These are phyloP conservation scores for Lentinula detonsa DNA, from an alignment of 768 basidiomycete genomes.

Conservation along the genomic window DNA sequence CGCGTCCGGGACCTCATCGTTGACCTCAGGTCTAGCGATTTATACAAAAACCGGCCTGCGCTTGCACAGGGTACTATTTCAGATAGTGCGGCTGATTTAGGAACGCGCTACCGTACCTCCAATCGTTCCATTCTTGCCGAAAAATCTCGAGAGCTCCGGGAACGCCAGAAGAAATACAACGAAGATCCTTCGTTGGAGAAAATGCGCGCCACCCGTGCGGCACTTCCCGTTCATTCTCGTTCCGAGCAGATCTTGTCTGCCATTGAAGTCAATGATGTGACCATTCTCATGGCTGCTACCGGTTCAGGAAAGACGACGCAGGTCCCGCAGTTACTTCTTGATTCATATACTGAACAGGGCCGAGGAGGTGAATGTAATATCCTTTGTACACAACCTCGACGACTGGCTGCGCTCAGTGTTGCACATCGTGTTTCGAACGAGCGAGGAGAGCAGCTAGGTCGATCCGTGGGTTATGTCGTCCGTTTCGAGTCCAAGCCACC, in stretches of 20 bases:
- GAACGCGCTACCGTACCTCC: constrained; percentile 19
- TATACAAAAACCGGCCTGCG: constrained; percentile 63
- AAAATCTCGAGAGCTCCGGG: constrained; percentile 55
- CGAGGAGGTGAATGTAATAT: constrained; percentile 84
- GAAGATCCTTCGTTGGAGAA: constrained; percentile 49
- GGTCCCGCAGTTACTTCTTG: constrained; percentile 87
- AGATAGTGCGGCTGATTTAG: constrained; percentile 14
- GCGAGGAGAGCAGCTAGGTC: constrained; percentile 66
- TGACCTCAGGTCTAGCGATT: constrained; percentile 54
- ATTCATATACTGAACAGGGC: constrained; percentile 72
- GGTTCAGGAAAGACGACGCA: constrained; percentile 95
- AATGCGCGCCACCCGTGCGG: constrained; percentile 61
- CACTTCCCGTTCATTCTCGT: constrained; percentile 72
- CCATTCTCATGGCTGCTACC: constrained; percentile 84
- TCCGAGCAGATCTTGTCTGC: constrained; percentile 61
- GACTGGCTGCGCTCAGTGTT: constrained; percentile 87
- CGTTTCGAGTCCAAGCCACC: constrained; percentile 83
- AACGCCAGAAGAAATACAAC: constrained; percentile 54
- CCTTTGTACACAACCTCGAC: constrained; percentile 88
- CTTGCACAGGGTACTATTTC: constrained; percentile 8
- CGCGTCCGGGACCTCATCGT: constrained; percentile 64
- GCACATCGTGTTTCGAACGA: constrained; percentile 90
- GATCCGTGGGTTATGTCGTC: constrained; percentile 84
- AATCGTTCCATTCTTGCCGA: constrained; percentile 24
- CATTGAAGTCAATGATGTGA: constrained; percentile 75